These are phyloP conservation scores for Blastocystis sp. DNA, from an alignment of 352 stramenopile species.

Conservation along the genomic window DNA sequence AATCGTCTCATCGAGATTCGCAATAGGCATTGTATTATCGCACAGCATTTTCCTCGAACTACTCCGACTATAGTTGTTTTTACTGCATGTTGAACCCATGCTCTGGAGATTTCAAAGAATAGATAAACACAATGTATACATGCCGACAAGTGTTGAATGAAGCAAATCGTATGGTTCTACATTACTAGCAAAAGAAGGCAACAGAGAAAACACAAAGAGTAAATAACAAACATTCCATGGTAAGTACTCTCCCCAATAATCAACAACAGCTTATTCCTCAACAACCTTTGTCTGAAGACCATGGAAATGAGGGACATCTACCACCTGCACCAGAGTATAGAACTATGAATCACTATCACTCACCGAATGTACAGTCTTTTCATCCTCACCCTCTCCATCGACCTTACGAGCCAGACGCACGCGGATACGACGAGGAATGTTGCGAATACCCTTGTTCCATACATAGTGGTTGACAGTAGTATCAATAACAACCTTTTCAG, in stretches of 20 bases:
- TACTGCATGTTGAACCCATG: conserved; percentile 51
- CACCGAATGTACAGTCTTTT: conserved; percentile 76
- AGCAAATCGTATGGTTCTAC: neutral
- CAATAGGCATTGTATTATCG: neutral
- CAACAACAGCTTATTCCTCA: conserved; percentile 21
- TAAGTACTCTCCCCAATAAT: conserved; percentile 40
- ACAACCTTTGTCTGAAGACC: conserved; percentile 57
- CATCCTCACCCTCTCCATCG: conserved; percentile 96
- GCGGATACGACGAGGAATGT: conserved; percentile 90
- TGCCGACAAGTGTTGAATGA: too few relatives aligned
- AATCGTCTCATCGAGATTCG: conserved; percentile 47
- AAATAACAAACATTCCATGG: neutral
- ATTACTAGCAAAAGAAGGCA: neutral
- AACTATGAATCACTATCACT: conserved; percentile 24
- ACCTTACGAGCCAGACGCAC: conserved; percentile 92
- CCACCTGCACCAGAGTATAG: conserved; percentile 50
- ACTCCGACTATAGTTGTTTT: conserved; percentile 27
- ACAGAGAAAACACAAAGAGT: neutral
- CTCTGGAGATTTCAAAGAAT: neutral
- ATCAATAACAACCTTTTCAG: conserved; percentile 88
- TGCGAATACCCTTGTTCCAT: conserved; percentile 91
- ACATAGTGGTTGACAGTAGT: conserved; percentile 92
- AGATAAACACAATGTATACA: too few relatives aligned
- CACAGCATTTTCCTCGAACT: conserved; percentile 2
- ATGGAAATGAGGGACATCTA: conserved; percentile 60